phyloP scores from a whole-genome alignment of 1,139 yeast species.

The Yamadazyma sp. region DNA sequence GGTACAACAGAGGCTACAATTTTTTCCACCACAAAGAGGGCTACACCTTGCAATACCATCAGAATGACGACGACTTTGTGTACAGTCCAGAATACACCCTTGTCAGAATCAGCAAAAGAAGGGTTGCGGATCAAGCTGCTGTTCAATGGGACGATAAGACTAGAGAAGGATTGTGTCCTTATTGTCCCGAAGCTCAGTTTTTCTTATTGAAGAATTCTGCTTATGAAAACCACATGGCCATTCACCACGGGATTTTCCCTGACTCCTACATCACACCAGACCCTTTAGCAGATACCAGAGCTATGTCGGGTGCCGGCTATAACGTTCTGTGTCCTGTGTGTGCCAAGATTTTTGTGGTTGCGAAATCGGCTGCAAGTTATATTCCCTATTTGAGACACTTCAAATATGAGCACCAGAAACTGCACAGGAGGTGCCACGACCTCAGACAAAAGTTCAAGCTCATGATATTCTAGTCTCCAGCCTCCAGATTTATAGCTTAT shows the following conservation, averaged over 20 bases:
- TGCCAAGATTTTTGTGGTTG: constrained; percentile 21
- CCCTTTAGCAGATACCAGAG: constrained; percentile 20
- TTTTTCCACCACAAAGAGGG: not conserved
- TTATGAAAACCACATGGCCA: constrained; percentile 35
- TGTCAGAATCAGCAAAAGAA: not conserved
- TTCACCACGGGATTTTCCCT: constrained; percentile 31
- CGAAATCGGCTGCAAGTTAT: constrained; percentile 20
- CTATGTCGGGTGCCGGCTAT: constrained; percentile 17
- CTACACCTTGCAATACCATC: not conserved
- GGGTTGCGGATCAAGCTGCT: not conserved
- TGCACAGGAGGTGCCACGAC: not conserved
- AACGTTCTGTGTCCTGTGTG: constrained; percentile 21
- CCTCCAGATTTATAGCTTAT: too few species aligned
- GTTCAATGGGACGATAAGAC: constrained; percentile 19
- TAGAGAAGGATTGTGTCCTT: constrained; percentile 35
- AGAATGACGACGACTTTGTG: constrained; percentile 4
- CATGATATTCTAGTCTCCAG: too few species aligned
- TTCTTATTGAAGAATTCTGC: constrained; percentile 30
- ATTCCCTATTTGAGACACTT: constrained; percentile 30
- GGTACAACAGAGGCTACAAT: too few species aligned
- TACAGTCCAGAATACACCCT: constrained; percentile 11
- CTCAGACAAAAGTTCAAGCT: not conserved
- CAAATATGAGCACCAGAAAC: constrained; percentile 14
- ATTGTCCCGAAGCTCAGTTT: constrained; percentile 27
- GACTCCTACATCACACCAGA: constrained; percentile 27